Evolutionary conservation across 225 moss, liverwort and hornwort genomes (phyloP).

Genomic region (Neckera pumila): DNA sequence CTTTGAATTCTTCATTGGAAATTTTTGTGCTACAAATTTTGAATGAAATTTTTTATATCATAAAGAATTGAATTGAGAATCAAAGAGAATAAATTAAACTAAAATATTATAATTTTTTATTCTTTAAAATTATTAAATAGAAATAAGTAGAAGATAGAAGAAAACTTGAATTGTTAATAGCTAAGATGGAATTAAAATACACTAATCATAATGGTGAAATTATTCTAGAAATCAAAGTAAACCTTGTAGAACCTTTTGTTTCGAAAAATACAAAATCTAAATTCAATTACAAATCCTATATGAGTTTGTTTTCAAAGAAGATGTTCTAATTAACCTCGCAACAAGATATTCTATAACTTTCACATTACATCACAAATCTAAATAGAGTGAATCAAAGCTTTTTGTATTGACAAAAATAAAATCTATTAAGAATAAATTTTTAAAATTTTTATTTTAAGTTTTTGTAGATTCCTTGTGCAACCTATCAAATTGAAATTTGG

Average conservation of each 20-base stretch:
- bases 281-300: too few species aligned
- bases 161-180: accelerated
- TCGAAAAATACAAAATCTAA: background rate
- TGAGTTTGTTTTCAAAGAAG: accelerated
- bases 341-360: background rate
- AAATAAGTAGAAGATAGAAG: background rate
- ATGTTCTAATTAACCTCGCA: background rate
- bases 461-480: background rate
- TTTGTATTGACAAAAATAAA: too few species aligned
- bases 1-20: background rate
- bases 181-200: background rate
- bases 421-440: too few species aligned
- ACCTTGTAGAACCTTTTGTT: background rate
- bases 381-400: background rate
- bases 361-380: background rate
- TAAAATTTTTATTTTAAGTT: too few species aligned
- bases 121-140: background rate
- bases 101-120: background rate
- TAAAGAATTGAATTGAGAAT: background rate
- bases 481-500: too few species aligned
- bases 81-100: too few species aligned
- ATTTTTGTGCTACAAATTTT: background rate
- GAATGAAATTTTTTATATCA: background rate
- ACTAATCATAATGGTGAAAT: background rate
- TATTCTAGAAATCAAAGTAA: too few species aligned